Conservation (phyloP, 495 filamentous ascomycete species). For the Penicillium psychrofluorescens region DNA sequence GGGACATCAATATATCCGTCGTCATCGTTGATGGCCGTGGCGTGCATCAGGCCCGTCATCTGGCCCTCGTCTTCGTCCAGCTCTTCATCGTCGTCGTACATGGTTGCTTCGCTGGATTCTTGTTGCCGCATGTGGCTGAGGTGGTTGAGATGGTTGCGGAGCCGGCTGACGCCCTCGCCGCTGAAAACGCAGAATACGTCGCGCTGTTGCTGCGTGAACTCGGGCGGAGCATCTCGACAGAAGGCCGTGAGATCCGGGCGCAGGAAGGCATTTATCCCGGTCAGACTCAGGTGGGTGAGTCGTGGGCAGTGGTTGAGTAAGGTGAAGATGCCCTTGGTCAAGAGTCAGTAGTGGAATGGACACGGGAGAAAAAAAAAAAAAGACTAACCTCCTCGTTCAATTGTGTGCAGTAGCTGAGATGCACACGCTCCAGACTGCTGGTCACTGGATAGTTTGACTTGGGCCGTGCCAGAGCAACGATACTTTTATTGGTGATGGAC, state of each 20-base stretch:
- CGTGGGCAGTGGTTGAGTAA: conserved; percentile 86
- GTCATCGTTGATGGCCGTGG: conserved; percentile 43
- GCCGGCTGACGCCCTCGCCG: conserved; percentile 68
- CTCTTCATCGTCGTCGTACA: conserved; percentile 52
- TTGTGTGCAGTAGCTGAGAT: conserved; percentile 90
- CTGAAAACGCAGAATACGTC: conserved; percentile 97
- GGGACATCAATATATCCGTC: conserved; percentile 39
- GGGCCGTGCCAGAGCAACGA: conserved; percentile 68
- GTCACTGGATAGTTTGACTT: conserved; percentile 38
- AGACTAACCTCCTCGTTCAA: conserved; percentile 67
- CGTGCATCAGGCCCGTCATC: conserved; percentile 50
- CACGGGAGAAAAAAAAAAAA: background rate
- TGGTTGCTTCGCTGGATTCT: conserved; percentile 37
- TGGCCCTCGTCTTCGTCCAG: conserved; percentile 46
- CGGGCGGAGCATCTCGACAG: conserved; percentile 79
- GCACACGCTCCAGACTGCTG: conserved; percentile 78
- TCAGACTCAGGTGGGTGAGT: conserved; percentile 91
- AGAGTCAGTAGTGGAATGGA: conserved; percentile 9
- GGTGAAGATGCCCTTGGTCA: conserved; percentile 80
- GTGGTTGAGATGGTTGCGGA: conserved; percentile 71
- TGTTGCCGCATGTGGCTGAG: conserved; percentile 20
- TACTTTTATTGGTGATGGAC: conserved; percentile 81
- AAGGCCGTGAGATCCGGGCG: conserved; percentile 69
- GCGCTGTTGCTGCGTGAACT: conserved; percentile 93
- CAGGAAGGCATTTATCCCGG: conserved; percentile 78